A percentile compares a stretch with the other conserved stretches of the same genome.
Conservation (phyloP, 345 rosid species). For the Hirschfeldia incana region DNA sequence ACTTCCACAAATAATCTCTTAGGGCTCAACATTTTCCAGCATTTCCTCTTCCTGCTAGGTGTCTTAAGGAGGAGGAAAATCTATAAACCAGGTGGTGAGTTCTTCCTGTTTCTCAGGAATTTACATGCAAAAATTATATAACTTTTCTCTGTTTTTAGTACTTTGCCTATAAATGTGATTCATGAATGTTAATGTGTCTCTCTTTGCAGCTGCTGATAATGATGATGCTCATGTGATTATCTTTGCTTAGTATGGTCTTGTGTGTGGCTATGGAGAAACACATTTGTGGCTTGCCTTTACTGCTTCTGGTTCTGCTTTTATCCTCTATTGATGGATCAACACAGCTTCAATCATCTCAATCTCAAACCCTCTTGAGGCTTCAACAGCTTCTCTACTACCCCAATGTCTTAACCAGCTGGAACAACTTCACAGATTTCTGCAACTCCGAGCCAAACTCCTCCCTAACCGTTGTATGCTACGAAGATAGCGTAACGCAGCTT, state of each 20-base stretch:
- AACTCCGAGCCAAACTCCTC: conserved; percentile 61
- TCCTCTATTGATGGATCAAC: conserved; percentile 47
- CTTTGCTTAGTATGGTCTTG: background rate
- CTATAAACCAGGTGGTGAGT: conserved; percentile 20
- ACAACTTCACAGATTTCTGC: conserved; percentile 76
- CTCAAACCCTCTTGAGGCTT: conserved; percentile 68
- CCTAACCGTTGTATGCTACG: conserved; percentile 82
- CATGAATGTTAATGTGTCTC: conserved; percentile 24
- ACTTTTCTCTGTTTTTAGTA: background rate
- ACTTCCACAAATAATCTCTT: background rate
- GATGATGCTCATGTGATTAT: conserved; percentile 19
- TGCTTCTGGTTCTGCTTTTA: conserved; percentile 44
- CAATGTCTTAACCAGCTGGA: conserved; percentile 65
- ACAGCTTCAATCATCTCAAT: conserved; percentile 76
- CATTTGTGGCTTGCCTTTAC: conserved; percentile 36
- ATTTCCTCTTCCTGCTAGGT: conserved; percentile 26
- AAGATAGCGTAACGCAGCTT: conserved; percentile 74
- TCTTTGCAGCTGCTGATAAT: conserved; percentile 26
- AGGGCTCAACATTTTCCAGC: background rate
- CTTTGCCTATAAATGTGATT: conserved; percentile 3
- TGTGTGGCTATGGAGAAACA: conserved; percentile 47
- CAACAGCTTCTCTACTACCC: conserved; percentile 67
- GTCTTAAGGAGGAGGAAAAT: conserved; percentile 21
- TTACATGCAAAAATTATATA: conserved; percentile 29
- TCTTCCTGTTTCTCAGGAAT: conserved; percentile 20